These are phyloP conservation scores for Pinus tabuliformis DNA, from an alignment of 75 land plant genomes.

Conservation along the genomic window DNA sequence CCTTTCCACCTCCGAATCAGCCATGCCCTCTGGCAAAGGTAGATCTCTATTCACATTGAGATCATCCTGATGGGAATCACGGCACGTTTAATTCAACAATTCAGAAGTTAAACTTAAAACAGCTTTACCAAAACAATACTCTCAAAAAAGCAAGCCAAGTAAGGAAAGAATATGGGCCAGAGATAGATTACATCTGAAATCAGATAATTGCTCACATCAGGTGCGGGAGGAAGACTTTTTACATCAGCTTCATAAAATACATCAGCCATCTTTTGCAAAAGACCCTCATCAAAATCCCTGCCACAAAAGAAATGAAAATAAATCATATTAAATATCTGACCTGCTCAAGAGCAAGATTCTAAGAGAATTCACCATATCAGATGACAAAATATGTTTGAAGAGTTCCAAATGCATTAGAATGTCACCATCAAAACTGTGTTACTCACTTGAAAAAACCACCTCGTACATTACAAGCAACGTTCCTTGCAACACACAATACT, in stretches of 20 bases:
- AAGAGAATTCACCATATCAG: too few relatives aligned
- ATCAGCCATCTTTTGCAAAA: constrained; percentile 32
- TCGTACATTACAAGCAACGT: constrained; percentile 52
- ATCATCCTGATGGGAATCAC: constrained; percentile 10
- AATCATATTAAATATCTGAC: not conserved
- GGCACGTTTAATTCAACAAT: not conserved
- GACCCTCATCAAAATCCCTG: constrained; percentile 45
- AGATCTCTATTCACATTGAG: constrained; percentile 19
- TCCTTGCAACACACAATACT: constrained; percentile 50
- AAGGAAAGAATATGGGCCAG: not conserved
- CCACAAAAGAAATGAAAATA: not conserved
- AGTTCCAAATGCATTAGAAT: not conserved
- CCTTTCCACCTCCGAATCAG: constrained; percentile 33
- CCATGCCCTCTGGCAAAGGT: constrained; percentile 38
- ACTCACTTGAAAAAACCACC: constrained; percentile 50
- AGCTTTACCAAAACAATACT: not conserved
- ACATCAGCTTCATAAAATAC: constrained; percentile 34
- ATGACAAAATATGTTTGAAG: not conserved
- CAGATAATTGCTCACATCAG: constrained; percentile 49
- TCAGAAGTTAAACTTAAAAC: not conserved
- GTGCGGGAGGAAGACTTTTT: constrained; percentile 31
- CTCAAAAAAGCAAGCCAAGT: not conserved
- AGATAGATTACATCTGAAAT: constrained; percentile 28
- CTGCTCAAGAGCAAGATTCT: too few relatives aligned
- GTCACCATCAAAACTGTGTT: not conserved